Percentiles rank a stretch among this genome's conserved stretches.
Evolutionary conservation across 257 asterid species (phyloP).

Genomic region (Nicotiana undulata): DNA sequence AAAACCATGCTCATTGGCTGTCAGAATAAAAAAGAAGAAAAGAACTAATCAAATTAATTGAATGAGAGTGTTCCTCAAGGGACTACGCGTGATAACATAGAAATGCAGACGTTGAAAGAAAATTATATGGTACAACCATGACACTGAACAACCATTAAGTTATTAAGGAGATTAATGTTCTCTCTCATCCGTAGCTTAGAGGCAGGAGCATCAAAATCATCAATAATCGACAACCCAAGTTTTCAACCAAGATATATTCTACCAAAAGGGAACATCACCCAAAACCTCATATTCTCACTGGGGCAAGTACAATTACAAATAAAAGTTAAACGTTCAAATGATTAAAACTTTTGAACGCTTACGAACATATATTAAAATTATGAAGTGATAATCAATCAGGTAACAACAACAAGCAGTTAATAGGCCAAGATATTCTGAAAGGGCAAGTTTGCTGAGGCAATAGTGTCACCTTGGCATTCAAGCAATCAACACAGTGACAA

Average conservation of each 20-base stretch:
- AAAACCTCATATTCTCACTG: neutral
- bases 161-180: neutral
- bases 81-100: neutral
- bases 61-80: neutral
- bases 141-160: neutral
- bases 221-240: neutral
- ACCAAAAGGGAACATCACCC: neutral
- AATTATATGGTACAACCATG: neutral
- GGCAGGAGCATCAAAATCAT: neutral
- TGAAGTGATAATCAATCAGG: neutral
- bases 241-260: neutral
- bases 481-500: neutral
- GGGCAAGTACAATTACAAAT: neutral
- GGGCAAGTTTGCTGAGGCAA: neutral
- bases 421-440: neutral
- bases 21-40: neutral
- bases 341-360: neutral
- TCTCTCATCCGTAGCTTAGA: neutral
- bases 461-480: neutral
- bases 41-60: neutral
- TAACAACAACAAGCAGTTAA: neutral
- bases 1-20: constrained; percentile 98
- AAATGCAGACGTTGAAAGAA: neutral
- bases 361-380: neutral
- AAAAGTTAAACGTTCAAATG: neutral